Base-by-base conservation (phyloP, 768 basidiomycete genomes). In the Amanita pseudoporphyria region DNA sequence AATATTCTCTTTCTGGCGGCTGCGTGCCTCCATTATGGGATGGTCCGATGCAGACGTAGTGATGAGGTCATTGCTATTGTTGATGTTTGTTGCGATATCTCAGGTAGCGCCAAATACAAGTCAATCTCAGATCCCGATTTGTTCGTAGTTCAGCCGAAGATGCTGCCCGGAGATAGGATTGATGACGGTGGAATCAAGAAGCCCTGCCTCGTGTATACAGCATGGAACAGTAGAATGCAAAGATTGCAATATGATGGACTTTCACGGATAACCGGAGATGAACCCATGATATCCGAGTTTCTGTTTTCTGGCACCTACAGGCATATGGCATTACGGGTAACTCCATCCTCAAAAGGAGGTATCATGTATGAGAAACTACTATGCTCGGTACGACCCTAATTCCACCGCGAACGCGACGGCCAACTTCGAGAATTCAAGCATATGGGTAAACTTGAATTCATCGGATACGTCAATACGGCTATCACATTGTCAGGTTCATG, bases 401-500 rank as follows among this genome's bases (percentile, higher is more conserved):
- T 90, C 88, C 54, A 89, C 75, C 9, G 79, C 85, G 60, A 84
- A 87, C 1, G 84, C 87, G 22, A 85, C 80, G 32, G 82, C 84
- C 47, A 91, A 70, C 69, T 90, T 90, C 44, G 86, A 86, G 66
- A 91, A 91, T 66, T 91, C 83, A 49, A 86, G 58, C 87, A 94
- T 90, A 63, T 97, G 93, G 5, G 70, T 65, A 63, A 95, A 97
- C 60, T 83, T 87, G 67, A 96, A 96, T 64, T 95, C 93, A 18
- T 79, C 70, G 9, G 89, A 89, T 52, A 88, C 72, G 61, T 94
- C 87, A 49, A 87, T 86, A 45, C 85, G 85, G 62, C 88, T 90
- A 58, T 31, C 38, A 56, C 38, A 32, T 49, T 47, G 42, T 37
- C 52, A 58, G 58, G 52, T 55, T 24, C 7, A 1, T n/a, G 2